These are phyloP conservation scores for Cercophora sp. DNA, from an alignment of 495 filamentous ascomycete genomes.

Conservation along the genomic window DNA sequence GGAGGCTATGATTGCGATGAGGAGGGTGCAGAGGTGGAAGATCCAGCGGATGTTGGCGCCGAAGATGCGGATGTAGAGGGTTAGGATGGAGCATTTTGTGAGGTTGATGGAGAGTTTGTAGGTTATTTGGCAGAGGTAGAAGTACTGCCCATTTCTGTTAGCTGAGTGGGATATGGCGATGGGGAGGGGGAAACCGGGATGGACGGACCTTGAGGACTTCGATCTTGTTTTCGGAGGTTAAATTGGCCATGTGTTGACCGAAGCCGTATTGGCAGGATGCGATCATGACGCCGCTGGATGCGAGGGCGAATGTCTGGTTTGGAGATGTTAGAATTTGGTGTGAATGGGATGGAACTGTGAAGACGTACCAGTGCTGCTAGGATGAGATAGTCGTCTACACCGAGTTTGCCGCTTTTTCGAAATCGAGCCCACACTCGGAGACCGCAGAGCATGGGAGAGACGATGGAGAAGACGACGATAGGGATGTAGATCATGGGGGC, in stretches of 20 bases:
- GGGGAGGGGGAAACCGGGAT: neutral
- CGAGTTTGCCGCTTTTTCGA: conserved; percentile 25
- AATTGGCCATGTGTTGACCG: conserved; percentile 30
- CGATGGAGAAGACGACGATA: conserved; percentile 31
- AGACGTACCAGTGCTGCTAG: conserved; percentile 29
- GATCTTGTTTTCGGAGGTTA: conserved; percentile 22
- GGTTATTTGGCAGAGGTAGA: conserved; percentile 30
- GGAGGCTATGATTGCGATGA: conserved; percentile 18
- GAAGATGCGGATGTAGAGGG: conserved; percentile 35
- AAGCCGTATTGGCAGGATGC: conserved; percentile 32
- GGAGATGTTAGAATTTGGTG: neutral
- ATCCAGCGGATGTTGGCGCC: conserved; percentile 29
- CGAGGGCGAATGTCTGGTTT: conserved; percentile 25
- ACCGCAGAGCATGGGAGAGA: conserved; percentile 28
- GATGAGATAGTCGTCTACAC: conserved; percentile 35
- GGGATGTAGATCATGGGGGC: conserved; percentile 32
- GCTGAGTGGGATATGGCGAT: neutral
- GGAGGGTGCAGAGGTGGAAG: conserved; percentile 17
- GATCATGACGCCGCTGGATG: conserved; percentile 30
- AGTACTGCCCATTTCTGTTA: conserved; percentile 19
- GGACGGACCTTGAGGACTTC: conserved; percentile 30
- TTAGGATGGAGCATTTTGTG: conserved; percentile 34
- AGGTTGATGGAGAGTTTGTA: conserved; percentile 33
- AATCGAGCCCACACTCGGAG: conserved; percentile 30
- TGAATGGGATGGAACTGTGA: neutral